Base-by-base conservation (phyloP, 1,139 yeast species). In the Lipomyces yarrowii region DNA sequence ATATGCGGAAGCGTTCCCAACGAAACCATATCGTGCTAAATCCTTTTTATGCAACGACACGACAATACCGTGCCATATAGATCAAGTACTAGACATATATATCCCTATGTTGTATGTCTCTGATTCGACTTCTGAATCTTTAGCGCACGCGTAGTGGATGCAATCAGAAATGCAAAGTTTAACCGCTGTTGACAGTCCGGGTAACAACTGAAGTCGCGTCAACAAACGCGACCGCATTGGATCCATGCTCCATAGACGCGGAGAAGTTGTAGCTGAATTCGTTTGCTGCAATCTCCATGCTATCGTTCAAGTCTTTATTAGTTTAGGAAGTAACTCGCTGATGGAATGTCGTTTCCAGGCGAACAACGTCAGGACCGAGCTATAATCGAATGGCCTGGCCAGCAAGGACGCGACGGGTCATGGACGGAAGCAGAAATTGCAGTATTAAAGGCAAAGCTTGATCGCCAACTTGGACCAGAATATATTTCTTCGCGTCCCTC, bases 401-500 rank as follows among this genome's bases (percentile, higher is more conserved):
- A 37, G 15, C 51, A 56, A 32, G 35, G 35, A 26, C 52, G 18
- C 3, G 52, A 18, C 13, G 26, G 23, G 11, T 54, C 63, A 23
- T 73, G 74, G 73, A 62, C 72, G 3, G 63, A 60, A 8, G 65
- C 62, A 11, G 74, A 74, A 61, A 60, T 57, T 35, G 62, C 63
- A 3, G 64, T 67, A 32, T 71, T 77, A 23, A 72, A 72, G 32
- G 66, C 65, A 18, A 65, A 71, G 33, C 73, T 78, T 35, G 70
- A 70, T 51, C 67, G 71, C 54, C 74, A 74, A 60, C 80, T 92
- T 46, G 99, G 99, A 0, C 98, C 98, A 0, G 98, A 93, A 76
- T 93, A 86, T 74, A 87, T 94, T 42, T 87, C 96, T 54, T 85
- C 86, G 60, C 82, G 98, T 55, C 88, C 93, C 1, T 96, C 93